Conservation (phyloP, 2,329 filamentous ascomycete genomes). For the Talaromyces sp. region DNA sequence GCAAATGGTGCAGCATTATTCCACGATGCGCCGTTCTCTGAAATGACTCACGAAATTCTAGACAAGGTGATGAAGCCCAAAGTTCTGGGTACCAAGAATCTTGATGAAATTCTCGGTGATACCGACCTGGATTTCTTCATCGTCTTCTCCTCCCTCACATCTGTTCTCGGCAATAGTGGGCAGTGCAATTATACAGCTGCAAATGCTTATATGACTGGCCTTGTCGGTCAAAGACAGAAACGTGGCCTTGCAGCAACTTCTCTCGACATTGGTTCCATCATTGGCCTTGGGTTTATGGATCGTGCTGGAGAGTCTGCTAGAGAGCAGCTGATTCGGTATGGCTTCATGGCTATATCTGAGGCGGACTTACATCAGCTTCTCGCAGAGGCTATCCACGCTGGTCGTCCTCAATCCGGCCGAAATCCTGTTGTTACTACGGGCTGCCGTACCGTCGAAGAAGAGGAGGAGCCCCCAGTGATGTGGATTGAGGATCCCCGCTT, state of each 20-base stretch:
- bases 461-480: neutral
- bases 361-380: constrained; percentile 35
- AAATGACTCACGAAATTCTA: constrained; percentile 36
- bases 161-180: constrained; percentile 30
- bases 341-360: constrained; percentile 19
- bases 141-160: constrained; percentile 35
- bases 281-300: constrained; percentile 48
- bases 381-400: constrained; percentile 52
- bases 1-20: constrained; percentile 43
- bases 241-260: constrained; percentile 44
- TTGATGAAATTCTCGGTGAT: too few relatives aligned
- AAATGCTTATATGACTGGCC: constrained; percentile 47
- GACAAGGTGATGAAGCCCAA: constrained; percentile 39
- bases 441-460: constrained; percentile 8
- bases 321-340: neutral
- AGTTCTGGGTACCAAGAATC: constrained; percentile 21
- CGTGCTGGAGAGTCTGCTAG: neutral
- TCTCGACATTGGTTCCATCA: constrained; percentile 44
- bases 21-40: constrained; percentile 34
- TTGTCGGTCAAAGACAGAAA: constrained; percentile 41
- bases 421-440: constrained; percentile 16
- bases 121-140: constrained; percentile 43
- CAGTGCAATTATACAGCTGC: constrained; percentile 53
- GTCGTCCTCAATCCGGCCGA: constrained; percentile 26
- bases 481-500: neutral